phyloP scores from a whole-genome alignment of 1,139 yeast genomes.

The Lodderomyces parapsilosis region DNA sequence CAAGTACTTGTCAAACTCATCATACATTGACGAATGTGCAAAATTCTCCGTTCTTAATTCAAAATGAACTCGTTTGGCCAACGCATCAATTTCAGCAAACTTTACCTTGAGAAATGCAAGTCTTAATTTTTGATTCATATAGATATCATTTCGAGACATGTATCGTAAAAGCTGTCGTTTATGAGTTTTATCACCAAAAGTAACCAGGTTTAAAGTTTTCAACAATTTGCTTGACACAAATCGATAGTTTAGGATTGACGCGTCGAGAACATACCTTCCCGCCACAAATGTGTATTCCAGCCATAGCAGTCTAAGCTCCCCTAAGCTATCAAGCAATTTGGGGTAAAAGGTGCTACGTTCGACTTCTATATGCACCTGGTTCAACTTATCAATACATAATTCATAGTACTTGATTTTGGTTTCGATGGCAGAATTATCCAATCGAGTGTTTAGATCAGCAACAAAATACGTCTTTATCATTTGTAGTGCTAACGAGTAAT shows the following conservation, averaged over 20 bases:
- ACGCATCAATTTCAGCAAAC: constrained; percentile 11
- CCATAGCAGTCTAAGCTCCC: background rate
- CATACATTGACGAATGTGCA: constrained; percentile 1
- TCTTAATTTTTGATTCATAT: constrained; percentile 9
- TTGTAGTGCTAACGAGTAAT: constrained; percentile 16
- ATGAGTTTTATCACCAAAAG: background rate
- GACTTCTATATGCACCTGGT: background rate
- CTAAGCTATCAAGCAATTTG: constrained; percentile 5
- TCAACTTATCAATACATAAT: background rate
- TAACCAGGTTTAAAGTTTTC: background rate
- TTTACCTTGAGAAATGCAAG: constrained; percentile 10
- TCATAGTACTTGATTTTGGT: constrained; percentile 12
- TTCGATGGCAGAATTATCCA: constrained; percentile 12
- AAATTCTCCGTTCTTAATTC: constrained; percentile 3
- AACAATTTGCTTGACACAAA: constrained; percentile 11
- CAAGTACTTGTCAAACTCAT: constrained; percentile 1
- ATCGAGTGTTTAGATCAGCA: constrained; percentile 20
- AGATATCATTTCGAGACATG: constrained; percentile 9
- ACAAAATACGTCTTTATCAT: constrained; percentile 19
- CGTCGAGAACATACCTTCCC: constrained; percentile 9
- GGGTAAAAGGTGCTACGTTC: constrained; percentile 6
- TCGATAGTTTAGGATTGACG: constrained; percentile 9
- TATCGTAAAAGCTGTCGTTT: constrained; percentile 1
- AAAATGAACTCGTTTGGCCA: constrained; percentile 4
- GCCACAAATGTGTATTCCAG: background rate